phyloP scores from a whole-genome alignment of 2,329 filamentous ascomycete genomes.

The Verticillium klebahnii region DNA sequence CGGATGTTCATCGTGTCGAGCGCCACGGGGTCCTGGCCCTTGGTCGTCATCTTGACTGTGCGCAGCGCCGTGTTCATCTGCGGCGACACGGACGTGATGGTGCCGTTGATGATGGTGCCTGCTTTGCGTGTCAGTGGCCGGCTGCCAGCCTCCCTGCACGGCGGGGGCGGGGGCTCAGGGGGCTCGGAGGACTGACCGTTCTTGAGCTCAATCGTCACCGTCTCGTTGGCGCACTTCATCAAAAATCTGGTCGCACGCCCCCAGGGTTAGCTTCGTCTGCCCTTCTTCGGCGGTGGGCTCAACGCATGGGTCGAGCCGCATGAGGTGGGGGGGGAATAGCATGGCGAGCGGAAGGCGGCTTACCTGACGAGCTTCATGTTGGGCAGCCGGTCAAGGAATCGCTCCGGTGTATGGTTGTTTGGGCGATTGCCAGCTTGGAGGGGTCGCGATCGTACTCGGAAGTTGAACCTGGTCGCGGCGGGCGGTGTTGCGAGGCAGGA shows the following conservation, averaged over 20 bases:
- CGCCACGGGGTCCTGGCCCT: conserved; percentile 78
- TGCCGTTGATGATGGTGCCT: conserved; percentile 96
- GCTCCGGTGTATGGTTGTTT: neutral
- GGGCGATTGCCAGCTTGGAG: neutral
- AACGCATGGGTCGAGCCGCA: conserved; percentile 14
- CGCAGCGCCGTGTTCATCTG: conserved; percentile 98
- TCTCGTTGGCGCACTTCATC: conserved; percentile 99
- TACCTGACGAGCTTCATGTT: conserved; percentile 98
- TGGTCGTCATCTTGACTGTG: conserved; percentile 93
- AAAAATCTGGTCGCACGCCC: conserved; percentile 64
- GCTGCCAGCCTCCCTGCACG: neutral
- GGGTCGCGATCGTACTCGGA: neutral
- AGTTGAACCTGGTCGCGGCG: neutral
- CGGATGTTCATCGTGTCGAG: conserved; percentile 97
- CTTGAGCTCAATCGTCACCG: conserved; percentile 96
- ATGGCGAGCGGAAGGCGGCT: conserved; percentile 26
- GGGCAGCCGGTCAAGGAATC: conserved; percentile 13
- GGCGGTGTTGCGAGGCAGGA: neutral
- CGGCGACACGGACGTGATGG: conserved; percentile 92
- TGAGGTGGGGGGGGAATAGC: conserved; percentile 14
- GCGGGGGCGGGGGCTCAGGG: neutral
- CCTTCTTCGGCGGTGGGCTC: neutral
- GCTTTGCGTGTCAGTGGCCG: conserved; percentile 1
- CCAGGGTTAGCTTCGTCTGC: conserved; percentile 4
- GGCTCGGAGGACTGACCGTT: conserved; percentile 61